A percentile compares a stretch with the other conserved stretches of the same genome.
phyloP scores from a whole-genome alignment of 805 yeast species.

The Barnettozyma siamensis region DNA sequence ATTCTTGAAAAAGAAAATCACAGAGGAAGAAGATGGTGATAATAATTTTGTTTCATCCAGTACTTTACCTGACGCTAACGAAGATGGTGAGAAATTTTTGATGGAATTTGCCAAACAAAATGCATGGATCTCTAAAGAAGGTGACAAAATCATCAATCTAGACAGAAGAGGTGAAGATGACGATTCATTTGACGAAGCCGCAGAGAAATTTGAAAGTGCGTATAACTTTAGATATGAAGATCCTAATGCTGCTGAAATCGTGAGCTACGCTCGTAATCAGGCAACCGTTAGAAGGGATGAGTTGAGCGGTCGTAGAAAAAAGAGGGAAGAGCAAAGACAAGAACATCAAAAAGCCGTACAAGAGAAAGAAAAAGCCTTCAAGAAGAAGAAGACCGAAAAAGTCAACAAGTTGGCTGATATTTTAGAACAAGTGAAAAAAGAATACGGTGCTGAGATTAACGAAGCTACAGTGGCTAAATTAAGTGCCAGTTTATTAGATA shows the following conservation, averaged over 20 bases:
- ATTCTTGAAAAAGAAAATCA: conserved; percentile 60
- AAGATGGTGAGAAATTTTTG: conserved; percentile 64
- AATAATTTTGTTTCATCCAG: conserved; percentile 23
- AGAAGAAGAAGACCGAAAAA: conserved; percentile 69
- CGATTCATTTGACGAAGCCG: conserved; percentile 87
- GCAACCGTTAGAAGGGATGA: conserved; percentile 84
- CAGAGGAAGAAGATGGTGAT: conserved; percentile 28
- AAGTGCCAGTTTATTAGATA: conserved; percentile 72
- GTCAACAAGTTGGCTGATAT: conserved; percentile 73
- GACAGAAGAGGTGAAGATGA: conserved; percentile 51
- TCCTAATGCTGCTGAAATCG: conserved; percentile 82
- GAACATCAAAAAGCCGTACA: conserved; percentile 44
- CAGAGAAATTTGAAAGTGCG: conserved; percentile 84
- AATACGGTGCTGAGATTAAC: conserved; percentile 42
- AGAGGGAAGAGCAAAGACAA: conserved; percentile 66
- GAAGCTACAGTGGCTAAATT: conserved; percentile 58
- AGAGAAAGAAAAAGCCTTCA: conserved; percentile 54
- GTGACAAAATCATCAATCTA: conserved; percentile 49
- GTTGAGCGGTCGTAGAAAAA: conserved; percentile 68
- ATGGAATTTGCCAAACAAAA: conserved; percentile 65
- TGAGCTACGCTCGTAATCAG: conserved; percentile 91
- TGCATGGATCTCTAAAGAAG: conserved; percentile 84
- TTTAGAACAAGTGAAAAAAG: conserved; percentile 35
- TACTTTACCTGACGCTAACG: conserved; percentile 58
- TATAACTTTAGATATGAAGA: conserved; percentile 95